These are phyloP conservation scores for Amoebophrya sp. DNA, from an alignment of 169 alveolate genomes.

Conservation along the genomic window DNA sequence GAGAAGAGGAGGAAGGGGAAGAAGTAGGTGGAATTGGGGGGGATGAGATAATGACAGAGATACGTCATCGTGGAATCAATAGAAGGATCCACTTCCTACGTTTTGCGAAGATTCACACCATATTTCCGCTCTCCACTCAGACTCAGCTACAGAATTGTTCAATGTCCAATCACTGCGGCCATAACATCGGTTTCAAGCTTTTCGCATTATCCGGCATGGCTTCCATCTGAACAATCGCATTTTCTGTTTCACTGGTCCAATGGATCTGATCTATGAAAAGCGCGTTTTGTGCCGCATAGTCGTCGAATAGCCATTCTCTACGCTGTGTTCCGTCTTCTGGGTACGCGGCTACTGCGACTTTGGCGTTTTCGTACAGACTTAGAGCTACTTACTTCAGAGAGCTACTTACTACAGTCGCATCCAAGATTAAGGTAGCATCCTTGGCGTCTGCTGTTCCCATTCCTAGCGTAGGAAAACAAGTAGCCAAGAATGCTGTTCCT, in stretches of 20 bases:
- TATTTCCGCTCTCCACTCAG: too few relatives aligned
- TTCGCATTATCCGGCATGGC: not conserved
- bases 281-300: constrained; percentile 58
- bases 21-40: too few relatives aligned
- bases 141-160: too few relatives aligned
- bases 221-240: constrained; percentile 18
- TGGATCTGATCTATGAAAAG: constrained; percentile 46
- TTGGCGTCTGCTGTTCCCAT: too few relatives aligned
- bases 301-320: constrained; percentile 67
- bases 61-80: not conserved
- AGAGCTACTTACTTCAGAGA: constrained; percentile 67
- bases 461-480: too few relatives aligned
- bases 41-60: not conserved
- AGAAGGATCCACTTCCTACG: too few relatives aligned
- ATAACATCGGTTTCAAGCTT: not conserved
- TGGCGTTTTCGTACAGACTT: constrained; percentile 46
- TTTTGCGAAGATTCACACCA: too few relatives aligned
- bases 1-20: not conserved
- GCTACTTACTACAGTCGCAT: too few relatives aligned
- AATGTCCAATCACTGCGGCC: too few relatives aligned
- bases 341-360: constrained; percentile 28
- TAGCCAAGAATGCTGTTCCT: too few relatives aligned
- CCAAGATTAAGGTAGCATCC: too few relatives aligned
- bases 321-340: constrained; percentile 58
- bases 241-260: constrained; percentile 52